Conservation (phyloP, 2,329 filamentous ascomycete genomes). For the Colletotrichum eremochloae region DNA sequence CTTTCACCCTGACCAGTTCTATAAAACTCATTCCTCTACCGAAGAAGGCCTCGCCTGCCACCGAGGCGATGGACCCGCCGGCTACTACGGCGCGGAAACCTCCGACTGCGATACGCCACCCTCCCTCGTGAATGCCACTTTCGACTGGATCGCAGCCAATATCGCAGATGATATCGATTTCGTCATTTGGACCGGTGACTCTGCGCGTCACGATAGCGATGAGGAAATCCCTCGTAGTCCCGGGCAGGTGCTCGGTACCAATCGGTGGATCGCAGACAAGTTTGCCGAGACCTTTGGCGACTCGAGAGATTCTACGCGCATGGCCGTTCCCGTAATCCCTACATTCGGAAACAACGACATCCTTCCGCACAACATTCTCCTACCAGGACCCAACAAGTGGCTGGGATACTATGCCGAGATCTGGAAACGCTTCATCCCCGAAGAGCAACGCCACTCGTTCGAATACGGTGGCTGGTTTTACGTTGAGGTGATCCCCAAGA, state of each 20-base stretch:
- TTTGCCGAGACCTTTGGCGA: slow-evolving; percentile 80
- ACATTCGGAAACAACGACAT: slow-evolving; percentile 98
- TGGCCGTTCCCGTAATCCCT: slow-evolving; percentile 85
- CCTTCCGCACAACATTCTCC: slow-evolving; percentile 94
- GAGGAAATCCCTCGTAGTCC: slow-evolving; percentile 81
- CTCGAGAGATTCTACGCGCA: slow-evolving; percentile 65
- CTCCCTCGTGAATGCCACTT: slow-evolving; percentile 86
- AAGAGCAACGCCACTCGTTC: slow-evolving; percentile 92
- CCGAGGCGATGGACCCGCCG: slow-evolving; percentile 80
- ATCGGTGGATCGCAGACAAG: slow-evolving; percentile 80
- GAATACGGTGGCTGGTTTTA: slow-evolving; percentile 95
- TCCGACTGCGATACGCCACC: slow-evolving; percentile 90
- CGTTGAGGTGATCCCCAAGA: slow-evolving; percentile 88
- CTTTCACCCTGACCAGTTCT: slow-evolving; percentile 91
- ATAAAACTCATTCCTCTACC: slow-evolving; percentile 82
- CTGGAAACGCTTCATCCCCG: slow-evolving; percentile 90
- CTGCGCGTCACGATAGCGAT: slow-evolving; percentile 90
- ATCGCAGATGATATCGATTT: slow-evolving; percentile 87
- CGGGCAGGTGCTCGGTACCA: slow-evolving; percentile 82
- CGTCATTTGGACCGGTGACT: slow-evolving; percentile 93
- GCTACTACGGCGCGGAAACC: slow-evolving; percentile 85
- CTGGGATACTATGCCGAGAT: slow-evolving; percentile 81
- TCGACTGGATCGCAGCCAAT: slow-evolving; percentile 87
- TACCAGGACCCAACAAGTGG: slow-evolving; percentile 88
- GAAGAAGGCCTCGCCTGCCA: slow-evolving; percentile 81